Evolutionary conservation across 1,284 basidiomycete genomes (phyloP).

Genomic region (Rhodotorula sp.): DNA sequence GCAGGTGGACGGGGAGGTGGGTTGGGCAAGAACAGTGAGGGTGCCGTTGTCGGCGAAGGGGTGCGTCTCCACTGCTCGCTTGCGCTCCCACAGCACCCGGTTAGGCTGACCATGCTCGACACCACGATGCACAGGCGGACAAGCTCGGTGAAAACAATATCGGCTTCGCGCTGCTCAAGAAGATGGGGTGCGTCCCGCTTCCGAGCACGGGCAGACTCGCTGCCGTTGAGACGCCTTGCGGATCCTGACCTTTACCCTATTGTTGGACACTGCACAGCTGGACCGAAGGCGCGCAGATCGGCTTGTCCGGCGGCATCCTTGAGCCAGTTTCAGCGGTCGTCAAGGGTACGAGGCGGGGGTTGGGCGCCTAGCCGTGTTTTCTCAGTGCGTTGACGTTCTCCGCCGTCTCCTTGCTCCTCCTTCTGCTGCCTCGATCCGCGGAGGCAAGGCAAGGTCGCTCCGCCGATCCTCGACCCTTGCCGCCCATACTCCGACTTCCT

Average conservation of each 20-base stretch:
- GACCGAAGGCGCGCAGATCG: conserved; percentile 39
- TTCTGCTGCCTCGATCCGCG: no score
- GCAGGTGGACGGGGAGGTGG: conserved; percentile 19
- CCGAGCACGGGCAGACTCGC: background rate
- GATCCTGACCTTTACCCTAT: background rate
- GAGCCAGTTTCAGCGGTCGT: conserved; percentile 37
- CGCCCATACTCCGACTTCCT: no score
- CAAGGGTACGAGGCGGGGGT: conserved; percentile 11
- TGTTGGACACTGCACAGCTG: conserved; percentile 15
- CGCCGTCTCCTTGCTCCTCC: no score
- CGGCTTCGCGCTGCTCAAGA: conserved; percentile 70
- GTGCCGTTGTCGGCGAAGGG: conserved; percentile 37
- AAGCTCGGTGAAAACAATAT: conserved; percentile 68
- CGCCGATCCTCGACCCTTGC: no score
- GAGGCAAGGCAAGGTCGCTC: no score
- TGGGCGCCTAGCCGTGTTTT: conserved; percentile 7
- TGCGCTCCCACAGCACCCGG: background rate
- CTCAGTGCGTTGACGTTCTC: background rate
- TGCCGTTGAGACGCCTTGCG: background rate
- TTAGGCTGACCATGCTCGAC: background rate
- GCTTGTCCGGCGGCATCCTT: conserved; percentile 26
- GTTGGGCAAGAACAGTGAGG: conserved; percentile 28
- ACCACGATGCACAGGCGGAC: conserved; percentile 63
- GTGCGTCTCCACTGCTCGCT: conserved; percentile 8
- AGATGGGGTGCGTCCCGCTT: conserved; percentile 60